Percentiles rank a stretch among this genome's conserved stretches.
Conservation (phyloP, 2,329 filamentous ascomycete genomes). For the Lasiodiplodia sp. region DNA sequence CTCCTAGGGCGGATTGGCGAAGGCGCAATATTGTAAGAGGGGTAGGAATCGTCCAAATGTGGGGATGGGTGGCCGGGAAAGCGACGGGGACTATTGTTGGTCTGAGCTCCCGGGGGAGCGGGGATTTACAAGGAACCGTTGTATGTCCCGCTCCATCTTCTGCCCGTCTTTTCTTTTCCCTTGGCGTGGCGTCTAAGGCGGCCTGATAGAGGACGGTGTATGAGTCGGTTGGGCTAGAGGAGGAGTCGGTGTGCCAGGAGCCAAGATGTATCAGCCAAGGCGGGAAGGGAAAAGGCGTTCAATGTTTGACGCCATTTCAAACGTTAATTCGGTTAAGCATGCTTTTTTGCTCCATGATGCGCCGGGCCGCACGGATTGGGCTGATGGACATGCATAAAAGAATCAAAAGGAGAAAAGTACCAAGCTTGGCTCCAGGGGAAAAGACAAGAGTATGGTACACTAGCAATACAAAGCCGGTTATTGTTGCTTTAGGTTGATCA, state of each 20-base stretch:
- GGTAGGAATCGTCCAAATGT: background rate
- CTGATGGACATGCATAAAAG: slow-evolving; percentile 17
- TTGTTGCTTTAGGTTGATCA: background rate
- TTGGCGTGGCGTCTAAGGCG: background rate
- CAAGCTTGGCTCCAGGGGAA: background rate
- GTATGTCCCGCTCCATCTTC: background rate
- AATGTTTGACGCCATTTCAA: background rate
- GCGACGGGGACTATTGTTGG: background rate
- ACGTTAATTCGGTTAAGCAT: background rate
- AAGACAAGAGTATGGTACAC: background rate
- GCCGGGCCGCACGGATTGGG: slow-evolving; percentile 20
- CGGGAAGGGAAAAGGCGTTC: background rate
- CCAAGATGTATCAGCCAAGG: background rate
- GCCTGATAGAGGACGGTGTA: background rate
- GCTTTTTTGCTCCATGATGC: slow-evolving; percentile 4
- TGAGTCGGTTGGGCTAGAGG: background rate
- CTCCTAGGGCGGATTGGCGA: background rate
- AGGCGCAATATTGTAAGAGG: background rate
- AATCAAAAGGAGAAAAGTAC: background rate
- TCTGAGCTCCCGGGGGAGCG: background rate
- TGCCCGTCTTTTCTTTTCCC: background rate
- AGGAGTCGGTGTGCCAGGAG: slow-evolving; percentile 5
- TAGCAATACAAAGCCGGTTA: background rate
- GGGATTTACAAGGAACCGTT: background rate
- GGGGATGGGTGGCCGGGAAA: background rate